Evolutionary conservation across 352 stramenopile species (phyloP).

Genomic region (Phytopythium vexans): DNA sequence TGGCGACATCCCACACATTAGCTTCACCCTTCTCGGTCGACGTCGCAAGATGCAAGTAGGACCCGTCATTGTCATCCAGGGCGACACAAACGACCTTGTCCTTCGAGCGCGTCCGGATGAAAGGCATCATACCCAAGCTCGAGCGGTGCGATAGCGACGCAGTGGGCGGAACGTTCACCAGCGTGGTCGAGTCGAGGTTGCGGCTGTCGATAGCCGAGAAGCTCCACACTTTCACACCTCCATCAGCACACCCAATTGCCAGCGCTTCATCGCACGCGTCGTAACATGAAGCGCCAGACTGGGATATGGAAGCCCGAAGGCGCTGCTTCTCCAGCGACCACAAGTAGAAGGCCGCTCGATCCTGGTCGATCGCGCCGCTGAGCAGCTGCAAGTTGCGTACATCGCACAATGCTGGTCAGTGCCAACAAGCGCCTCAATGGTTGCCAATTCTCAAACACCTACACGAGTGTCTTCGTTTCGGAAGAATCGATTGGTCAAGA

Average conservation of each 20-base stretch:
- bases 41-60: slow-evolving; percentile 75
- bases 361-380: slow-evolving; percentile 68
- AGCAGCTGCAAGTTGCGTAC: slow-evolving; percentile 39
- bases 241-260: slow-evolving; percentile 71
- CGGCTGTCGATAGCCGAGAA: slow-evolving; percentile 55
- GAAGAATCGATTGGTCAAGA: slow-evolving; percentile 65
- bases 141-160: slow-evolving; percentile 75
- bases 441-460: slow-evolving; percentile 12
- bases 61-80: slow-evolving; percentile 79
- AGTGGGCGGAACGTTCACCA: slow-evolving; percentile 55
- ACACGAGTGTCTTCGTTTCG: slow-evolving; percentile 60
- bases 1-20: slow-evolving; percentile 86
- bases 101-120: slow-evolving; percentile 74
- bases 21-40: slow-evolving; percentile 86
- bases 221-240: slow-evolving; percentile 81
- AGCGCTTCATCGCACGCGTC: slow-evolving; percentile 80
- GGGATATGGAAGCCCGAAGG: slow-evolving; percentile 61
- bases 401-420: slow-evolving; percentile 6
- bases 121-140: slow-evolving; percentile 78
- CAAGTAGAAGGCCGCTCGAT: slow-evolving; percentile 79
- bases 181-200: slow-evolving; percentile 36
- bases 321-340: slow-evolving; percentile 76
- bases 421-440: background rate
- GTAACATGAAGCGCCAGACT: slow-evolving; percentile 68
- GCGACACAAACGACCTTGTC: slow-evolving; percentile 79